Evolutionary conservation across 768 basidiomycete species (phyloP).

Genomic region (Russula sp.): DNA sequence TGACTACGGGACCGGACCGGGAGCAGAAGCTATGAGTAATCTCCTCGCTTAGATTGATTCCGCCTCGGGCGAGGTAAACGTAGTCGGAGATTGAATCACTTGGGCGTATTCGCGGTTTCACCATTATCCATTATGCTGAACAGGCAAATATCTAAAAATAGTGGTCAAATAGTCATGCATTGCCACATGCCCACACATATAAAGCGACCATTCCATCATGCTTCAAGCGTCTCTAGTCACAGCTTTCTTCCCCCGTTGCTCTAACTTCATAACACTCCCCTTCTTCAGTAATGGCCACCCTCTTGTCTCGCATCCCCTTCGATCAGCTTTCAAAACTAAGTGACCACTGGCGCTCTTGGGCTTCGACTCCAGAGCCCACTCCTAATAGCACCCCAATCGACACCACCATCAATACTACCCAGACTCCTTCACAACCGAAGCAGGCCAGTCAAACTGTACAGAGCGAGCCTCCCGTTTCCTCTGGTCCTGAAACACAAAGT

Average conservation of each 20-base stretch:
- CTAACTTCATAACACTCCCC: background rate
- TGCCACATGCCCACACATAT: no score
- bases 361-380: background rate
- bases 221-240: background rate
- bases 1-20: background rate
- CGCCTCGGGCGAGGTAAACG: no score
- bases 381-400: background rate
- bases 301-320: constrained; percentile 21
- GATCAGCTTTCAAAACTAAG: constrained; percentile 13
- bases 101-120: no score
- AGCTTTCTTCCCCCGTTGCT: background rate
- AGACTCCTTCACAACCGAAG: background rate
- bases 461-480: background rate
- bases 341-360: constrained; percentile 6
- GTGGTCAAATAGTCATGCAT: no score
- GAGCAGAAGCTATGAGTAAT: background rate
- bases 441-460: background rate
- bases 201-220: background rate
- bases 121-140: no score
- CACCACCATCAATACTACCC: background rate
- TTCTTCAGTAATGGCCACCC: constrained; percentile 13
- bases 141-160: no score
- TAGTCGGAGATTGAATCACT: no score
- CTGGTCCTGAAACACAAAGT: background rate
- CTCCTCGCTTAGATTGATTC: background rate